Evolutionary conservation across 768 basidiomycete genomes (phyloP).

Genomic region (Lentinula sp.): DNA sequence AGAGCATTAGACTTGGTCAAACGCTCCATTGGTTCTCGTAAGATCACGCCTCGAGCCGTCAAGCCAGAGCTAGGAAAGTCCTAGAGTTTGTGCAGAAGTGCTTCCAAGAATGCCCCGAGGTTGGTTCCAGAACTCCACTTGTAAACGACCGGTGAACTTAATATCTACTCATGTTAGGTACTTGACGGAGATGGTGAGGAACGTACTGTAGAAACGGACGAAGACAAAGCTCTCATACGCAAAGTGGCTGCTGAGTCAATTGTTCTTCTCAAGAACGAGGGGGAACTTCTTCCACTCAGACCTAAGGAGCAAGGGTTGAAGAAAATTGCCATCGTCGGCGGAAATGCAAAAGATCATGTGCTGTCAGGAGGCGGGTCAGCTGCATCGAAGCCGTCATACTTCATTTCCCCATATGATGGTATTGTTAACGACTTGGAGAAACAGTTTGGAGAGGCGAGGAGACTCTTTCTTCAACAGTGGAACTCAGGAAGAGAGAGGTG

Average conservation of each 20-base stretch:
- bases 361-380: conserved; percentile 72
- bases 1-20: conserved; percentile 62
- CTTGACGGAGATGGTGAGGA: conserved; percentile 69
- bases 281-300: conserved; percentile 46
- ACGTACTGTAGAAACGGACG: conserved; percentile 52
- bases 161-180: conserved; percentile 29
- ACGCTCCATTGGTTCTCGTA: conserved; percentile 54
- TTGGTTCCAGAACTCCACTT: conserved; percentile 14
- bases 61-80: conserved; percentile 60
- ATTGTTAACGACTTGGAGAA: conserved; percentile 50
- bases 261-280: conserved; percentile 70
- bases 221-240: conserved; percentile 59
- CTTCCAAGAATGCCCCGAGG: conserved; percentile 61
- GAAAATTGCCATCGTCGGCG: conserved; percentile 73
- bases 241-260: conserved; percentile 64
- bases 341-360: conserved; percentile 58
- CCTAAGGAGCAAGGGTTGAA: conserved; percentile 33
- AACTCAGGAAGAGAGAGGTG: conserved; percentile 58
- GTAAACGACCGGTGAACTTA: background rate
- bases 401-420: conserved; percentile 72
- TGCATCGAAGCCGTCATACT: conserved; percentile 67
- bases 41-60: conserved; percentile 57
- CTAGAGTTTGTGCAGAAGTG: conserved; percentile 67
- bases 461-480: conserved; percentile 62
- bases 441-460: conserved; percentile 41